Base-by-base conservation (phyloP, 2,329 filamentous ascomycete species). In the Exophiala spinifera region DNA sequence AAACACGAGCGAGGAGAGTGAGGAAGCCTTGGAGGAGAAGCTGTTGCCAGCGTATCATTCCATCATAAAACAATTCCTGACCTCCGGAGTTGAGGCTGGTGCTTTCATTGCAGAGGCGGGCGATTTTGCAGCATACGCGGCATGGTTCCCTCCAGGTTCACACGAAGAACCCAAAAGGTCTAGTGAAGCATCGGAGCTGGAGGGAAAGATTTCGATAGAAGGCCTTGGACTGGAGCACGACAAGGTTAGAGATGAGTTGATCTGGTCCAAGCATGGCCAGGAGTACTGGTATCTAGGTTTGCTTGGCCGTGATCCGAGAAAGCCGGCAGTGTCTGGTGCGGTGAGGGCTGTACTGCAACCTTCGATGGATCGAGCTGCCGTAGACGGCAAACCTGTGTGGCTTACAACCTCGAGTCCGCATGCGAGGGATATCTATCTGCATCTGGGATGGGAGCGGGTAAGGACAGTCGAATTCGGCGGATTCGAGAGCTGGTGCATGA, bases 331-430 rank as follows among this genome's bases (percentile, higher is more conserved):
- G 14, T 39, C n/a, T n/a, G 54, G 54, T 37, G 49, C 49, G 3
- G 54, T 57, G 34, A 49, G 54, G 14, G 54, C 54, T n/a, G 31
- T 57, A 13, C 43, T 57, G n/a, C 49, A 53, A 33, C 54, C 54
- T 15, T 48, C 49, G 15, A 43, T 57, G 14, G 50, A 53, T 34
- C 37, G 20, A 37, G 51, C 43, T 23, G 37, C 34, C 6, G 50
- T 37, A 17, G 49, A 53, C 13, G 19, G 19, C n/a, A 45, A 53
- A 20, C 44, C 54, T 14, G 36, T 58, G 8, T 58, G 55, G 55
- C 39, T 58, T 23, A 43, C 45, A 37, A 44, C 51, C n/a, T 48
- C 47, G 8, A 46, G 34, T 45, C 19, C 40, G 36, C 43, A 55
- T 40, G 55, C 55, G 1, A 43, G 42, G 19, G 46, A 55, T 19